Base-by-base conservation (phyloP, 768 basidiomycete genomes). In the Dentipellis fragilis region DNA sequence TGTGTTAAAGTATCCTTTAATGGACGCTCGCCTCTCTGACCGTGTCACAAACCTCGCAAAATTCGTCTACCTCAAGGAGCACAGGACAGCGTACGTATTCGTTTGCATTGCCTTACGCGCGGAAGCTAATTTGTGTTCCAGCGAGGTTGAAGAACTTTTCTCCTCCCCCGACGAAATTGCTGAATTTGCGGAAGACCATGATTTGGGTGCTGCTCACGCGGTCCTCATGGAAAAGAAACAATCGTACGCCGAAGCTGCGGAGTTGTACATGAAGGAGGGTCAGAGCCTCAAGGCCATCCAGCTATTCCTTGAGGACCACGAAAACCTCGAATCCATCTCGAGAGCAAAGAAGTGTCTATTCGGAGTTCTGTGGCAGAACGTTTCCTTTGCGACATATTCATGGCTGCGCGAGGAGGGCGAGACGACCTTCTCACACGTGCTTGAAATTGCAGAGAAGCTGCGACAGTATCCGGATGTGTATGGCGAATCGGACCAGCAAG, bases 31-130 rank as follows among this genome's bases (percentile, higher is more conserved):
- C 0, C 64, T 77, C 4, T 69, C 58, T 0, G 66, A 72, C 1
- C 63, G 56, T 12, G 73, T 85, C 34, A 67, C 66, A 36, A 70
- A 69, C 0, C 74, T 75, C 2, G 78, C 78, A 2, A 72, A 75
- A 0, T 51, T 81, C 1, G 72, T 70, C 53, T 84, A 76, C 56
- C 69, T 77, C 56, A 68, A 71, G 19, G 65, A 65, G 48, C 60
- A 66, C 36, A 59, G 71, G 9, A 57, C 70, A 9, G 58, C 65
- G 72, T 77, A 59, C 35, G 60, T 58, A n/a, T 23, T 8, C 19
- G n/a, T 49, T 8, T 22, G 9, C 14, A 23, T 2, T 22, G 23
- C 23, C 10, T 14, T 49, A 7, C 48, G 19, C 10, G 23, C 16
- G 23, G 17, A 49, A 12, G 29, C 29, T 29, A 3, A 29, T 29